Base-by-base conservation (phyloP, 2,329 filamentous ascomycete species). In the Colletotrichum ledebouriae region DNA sequence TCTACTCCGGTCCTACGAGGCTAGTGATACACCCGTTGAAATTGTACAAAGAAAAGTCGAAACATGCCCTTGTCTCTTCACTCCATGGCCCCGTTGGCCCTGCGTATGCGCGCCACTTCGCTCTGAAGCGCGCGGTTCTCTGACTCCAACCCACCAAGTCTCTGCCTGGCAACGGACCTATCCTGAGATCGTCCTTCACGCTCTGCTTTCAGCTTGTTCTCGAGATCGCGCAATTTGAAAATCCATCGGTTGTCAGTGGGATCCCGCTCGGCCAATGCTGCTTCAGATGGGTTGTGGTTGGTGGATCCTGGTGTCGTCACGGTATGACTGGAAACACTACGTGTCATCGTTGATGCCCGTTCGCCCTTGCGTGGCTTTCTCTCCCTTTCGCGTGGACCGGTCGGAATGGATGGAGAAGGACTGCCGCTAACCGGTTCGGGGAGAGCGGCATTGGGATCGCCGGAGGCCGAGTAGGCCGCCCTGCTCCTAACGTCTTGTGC, bases 191-290 rank as follows among this genome's bases (percentile, higher is more conserved):
- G 84, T 1, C 90, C 94, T 79, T 98, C 96, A 13, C 96, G 84
- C 81, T 99, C 96, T 52, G 92, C 90, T 78, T 97, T 97, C 17
- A 99, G 84, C 73, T 97, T 89, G 72, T 91, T 87, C 83, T 99
- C 96, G 73, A 98, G 83, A 76, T 98, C 94, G 65, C 93, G 89
- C 39, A 98, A 84, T 6, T 96, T 84, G 71, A 97, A 88, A 71
- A 97, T 89, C 93, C 94, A 97, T 72, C 92, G 89, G 72, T 92
- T 90, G 73, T 95, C 91, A 6, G 72, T 75, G 37, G 70, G n/a
- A 22, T 73, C 69, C 6, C 82, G 79, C 33, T 80, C 73, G 4
- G 79, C 78, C 7, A 76, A 75, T 15, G 68, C 53, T 50, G 53
- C 46, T 34, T 71, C 70, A n/a, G 57, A 71, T 2, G 70, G 70